These are phyloP conservation scores for Phytophthora rubi DNA, from an alignment of 352 stramenopile genomes.

Conservation along the genomic window DNA sequence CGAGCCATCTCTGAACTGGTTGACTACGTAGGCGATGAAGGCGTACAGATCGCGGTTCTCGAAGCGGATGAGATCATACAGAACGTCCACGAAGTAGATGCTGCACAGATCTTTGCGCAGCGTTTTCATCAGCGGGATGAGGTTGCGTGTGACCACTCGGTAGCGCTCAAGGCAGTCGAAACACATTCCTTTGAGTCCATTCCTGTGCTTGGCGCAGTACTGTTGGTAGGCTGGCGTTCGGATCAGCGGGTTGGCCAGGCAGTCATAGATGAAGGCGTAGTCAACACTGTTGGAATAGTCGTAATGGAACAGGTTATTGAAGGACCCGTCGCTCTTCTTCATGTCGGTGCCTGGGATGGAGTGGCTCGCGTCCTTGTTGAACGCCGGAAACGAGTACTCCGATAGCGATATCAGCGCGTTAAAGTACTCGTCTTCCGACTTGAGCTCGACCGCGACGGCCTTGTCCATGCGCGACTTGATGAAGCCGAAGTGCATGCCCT, in stretches of 20 bases:
- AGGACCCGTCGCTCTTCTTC: constrained; percentile 2
- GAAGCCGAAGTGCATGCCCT: background rate
- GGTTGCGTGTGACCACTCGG: constrained; percentile 17
- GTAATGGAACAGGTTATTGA: constrained; percentile 14
- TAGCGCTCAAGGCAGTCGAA: constrained; percentile 10
- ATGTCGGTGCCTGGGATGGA: background rate
- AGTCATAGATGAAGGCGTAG: constrained; percentile 7
- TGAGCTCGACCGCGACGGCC: background rate
- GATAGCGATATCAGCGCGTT: constrained; percentile 5
- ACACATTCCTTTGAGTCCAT: background rate
- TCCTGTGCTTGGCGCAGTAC: constrained; percentile 3
- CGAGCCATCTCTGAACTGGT: background rate
- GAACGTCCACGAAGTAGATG: constrained; percentile 28
- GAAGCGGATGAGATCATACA: constrained; percentile 26
- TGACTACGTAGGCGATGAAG: background rate
- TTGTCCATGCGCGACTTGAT: constrained; percentile 3
- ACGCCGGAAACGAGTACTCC: constrained; percentile 7
- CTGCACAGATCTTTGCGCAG: constrained; percentile 31
- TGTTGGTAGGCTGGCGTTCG: constrained; percentile 2
- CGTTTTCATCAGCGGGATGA: constrained; percentile 27
- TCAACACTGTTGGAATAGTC: constrained; percentile 15
- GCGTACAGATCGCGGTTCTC: constrained; percentile 11
- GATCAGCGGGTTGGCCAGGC: constrained; percentile 7
- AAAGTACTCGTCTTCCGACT: constrained; percentile 13
- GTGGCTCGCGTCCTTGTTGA: constrained; percentile 7